phyloP scores from a whole-genome alignment of 164 flowering plant genomes.

The Umbellularia californica region DNA sequence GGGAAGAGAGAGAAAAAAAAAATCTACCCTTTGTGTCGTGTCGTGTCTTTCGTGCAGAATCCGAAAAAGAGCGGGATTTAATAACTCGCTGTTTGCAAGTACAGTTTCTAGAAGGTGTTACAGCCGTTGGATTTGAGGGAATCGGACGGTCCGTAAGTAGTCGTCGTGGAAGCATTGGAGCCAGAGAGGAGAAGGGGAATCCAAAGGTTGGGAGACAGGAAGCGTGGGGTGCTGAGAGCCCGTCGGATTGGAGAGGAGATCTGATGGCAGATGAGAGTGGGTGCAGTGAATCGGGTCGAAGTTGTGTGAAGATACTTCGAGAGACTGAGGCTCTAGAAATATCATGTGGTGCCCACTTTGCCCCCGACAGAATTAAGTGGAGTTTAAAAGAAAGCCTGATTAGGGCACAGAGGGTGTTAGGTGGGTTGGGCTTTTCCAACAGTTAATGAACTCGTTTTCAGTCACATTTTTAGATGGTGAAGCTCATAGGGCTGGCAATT shows the following conservation, averaged over 20 bases:
- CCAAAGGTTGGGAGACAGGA: conserved; percentile 36
- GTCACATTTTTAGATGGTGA: too few species aligned
- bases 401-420: too few species aligned
- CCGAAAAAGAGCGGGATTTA: conserved; percentile 54
- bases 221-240: conserved; percentile 39
- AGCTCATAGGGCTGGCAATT: too few species aligned
- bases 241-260: conserved; percentile 36
- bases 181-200: conserved; percentile 39
- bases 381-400: too few species aligned
- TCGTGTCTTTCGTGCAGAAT: neutral
- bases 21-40: conserved; percentile 3
- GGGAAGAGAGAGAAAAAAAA: conserved; percentile 10
- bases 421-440: too few species aligned
- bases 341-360: too few species aligned
- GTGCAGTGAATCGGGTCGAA: conserved; percentile 18
- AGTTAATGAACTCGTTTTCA: too few species aligned
- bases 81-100: conserved; percentile 9
- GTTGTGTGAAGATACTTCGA: too few species aligned
- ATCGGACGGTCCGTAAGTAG: conserved; percentile 29
- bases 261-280: conserved; percentile 21
- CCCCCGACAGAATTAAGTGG: too few species aligned
- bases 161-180: conserved; percentile 48
- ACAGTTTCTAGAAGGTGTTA: conserved; percentile 2
- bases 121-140: conserved; percentile 33
- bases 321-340: too few species aligned